These are phyloP conservation scores for Catunica adiposa DNA, from an alignment of 2,329 filamentous ascomycete genomes.

Conservation along the genomic window DNA sequence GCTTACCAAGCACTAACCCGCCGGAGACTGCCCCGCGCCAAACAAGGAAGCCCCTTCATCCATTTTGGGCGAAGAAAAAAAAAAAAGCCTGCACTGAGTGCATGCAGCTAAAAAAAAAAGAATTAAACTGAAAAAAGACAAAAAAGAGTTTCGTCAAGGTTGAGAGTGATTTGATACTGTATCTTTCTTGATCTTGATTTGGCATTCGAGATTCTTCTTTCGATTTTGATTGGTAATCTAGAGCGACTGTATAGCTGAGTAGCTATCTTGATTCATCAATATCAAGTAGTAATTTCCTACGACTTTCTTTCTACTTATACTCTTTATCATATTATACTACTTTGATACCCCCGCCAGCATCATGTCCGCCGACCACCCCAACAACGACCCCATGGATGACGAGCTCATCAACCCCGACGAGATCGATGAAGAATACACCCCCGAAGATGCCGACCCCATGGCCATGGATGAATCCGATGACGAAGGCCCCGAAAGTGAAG, in stretches of 20 bases:
- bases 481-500: constrained; percentile 25
- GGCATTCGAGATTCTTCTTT: too few species aligned
- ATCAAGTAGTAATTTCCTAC: too few species aligned
- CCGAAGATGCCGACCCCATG: constrained; percentile 44
- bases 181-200: too few species aligned
- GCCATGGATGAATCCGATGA: constrained; percentile 60
- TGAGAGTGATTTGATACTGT: too few species aligned
- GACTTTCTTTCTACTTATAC: neutral
- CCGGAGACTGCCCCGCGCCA: neutral
- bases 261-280: too few species aligned
- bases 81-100: constrained; percentile 1
- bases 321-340: neutral
- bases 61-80: constrained; percentile 6
- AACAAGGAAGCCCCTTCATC: constrained; percentile 10
- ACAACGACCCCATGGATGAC: constrained; percentile 11
- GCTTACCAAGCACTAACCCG: neutral
- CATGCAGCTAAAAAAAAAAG: neutral
- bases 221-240: neutral
- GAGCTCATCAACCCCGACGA: constrained; percentile 14
- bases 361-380: constrained; percentile 7
- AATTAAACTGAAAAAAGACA: too few species aligned
- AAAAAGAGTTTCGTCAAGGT: too few species aligned
- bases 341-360: neutral
- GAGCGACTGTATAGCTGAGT: neutral
- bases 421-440: constrained; percentile 16